phyloP scores from a whole-genome alignment of 2,329 filamentous ascomycete genomes.

The Ceratocystis destructans region DNA sequence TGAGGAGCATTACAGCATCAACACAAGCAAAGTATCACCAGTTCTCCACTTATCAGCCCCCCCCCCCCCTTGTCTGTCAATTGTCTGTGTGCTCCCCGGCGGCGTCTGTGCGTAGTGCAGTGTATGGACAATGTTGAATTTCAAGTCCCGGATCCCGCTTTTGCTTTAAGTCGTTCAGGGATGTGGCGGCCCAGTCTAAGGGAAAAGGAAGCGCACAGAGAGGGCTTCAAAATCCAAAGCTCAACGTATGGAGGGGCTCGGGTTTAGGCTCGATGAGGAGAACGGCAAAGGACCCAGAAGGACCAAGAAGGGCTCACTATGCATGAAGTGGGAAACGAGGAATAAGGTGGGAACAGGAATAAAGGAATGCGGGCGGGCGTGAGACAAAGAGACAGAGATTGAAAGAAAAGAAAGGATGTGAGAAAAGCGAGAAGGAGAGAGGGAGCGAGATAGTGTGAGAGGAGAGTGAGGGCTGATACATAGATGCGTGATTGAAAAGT shows the following conservation, averaged over 20 bases:
- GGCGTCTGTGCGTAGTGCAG: background rate
- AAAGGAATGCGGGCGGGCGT: no score
- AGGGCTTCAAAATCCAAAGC: background rate
- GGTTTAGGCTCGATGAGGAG: background rate
- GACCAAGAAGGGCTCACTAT: background rate
- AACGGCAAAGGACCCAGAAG: background rate
- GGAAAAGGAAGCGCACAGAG: background rate
- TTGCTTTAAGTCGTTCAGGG: background rate
- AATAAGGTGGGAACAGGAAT: no score
- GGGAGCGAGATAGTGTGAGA: background rate
- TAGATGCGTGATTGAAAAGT: background rate
- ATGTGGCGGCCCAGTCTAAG: slow-evolving; percentile 5
- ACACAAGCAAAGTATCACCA: background rate
- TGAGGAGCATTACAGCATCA: background rate
- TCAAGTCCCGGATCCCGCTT: slow-evolving; percentile 9
- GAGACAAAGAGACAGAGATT: no score
- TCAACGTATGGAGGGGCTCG: background rate
- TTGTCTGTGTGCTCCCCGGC: slow-evolving; percentile 1
- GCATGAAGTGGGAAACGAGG: no score
- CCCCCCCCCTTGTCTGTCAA: background rate
- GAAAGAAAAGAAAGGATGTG: slow-evolving; percentile 1
- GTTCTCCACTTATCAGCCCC: background rate
- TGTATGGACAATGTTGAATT: background rate
- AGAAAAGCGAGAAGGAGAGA: background rate
- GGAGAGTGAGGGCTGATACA: background rate